Conservation (phyloP, 441 rosid genomes). For the Croton laevigatus region DNA sequence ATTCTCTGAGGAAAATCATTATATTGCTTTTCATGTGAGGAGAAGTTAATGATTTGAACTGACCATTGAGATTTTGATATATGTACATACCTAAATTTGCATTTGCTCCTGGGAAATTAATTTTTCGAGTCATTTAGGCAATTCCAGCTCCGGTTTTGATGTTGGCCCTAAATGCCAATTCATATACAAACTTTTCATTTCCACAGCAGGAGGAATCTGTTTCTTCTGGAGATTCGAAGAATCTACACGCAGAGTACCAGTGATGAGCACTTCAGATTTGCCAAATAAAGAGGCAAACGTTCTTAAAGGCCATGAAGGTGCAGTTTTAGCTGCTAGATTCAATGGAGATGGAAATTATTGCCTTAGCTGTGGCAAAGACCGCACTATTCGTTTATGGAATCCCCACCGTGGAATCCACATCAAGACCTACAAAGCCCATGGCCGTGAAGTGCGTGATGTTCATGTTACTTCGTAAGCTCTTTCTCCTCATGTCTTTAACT, state of each 20-base stretch:
- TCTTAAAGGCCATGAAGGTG: constrained; percentile 90
- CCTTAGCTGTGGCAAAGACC: constrained; percentile 89
- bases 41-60: too few relatives aligned
- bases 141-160: too few relatives aligned
- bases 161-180: neutral
- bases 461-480: constrained; percentile 71
- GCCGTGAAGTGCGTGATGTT: constrained; percentile 95
- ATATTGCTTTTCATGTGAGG: too few relatives aligned
- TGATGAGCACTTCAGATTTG: constrained; percentile 59
- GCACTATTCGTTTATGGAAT: constrained; percentile 97
- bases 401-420: constrained; percentile 95
- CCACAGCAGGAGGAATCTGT: neutral
- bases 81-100: too few relatives aligned
- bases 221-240: neutral
- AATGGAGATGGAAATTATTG: constrained; percentile 91
- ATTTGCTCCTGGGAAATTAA: too few relatives aligned
- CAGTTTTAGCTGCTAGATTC: constrained; percentile 89
- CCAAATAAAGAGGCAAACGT: constrained; percentile 62
- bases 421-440: constrained; percentile 95
- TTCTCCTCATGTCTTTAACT: neutral
- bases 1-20: too few relatives aligned
- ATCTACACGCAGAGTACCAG: neutral
- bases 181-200: neutral
- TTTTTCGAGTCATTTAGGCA: too few relatives aligned
- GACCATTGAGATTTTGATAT: too few relatives aligned